Evolutionary conservation across 176 grass and related monocot genomes (phyloP).

Genomic region (Carex kokanica): DNA sequence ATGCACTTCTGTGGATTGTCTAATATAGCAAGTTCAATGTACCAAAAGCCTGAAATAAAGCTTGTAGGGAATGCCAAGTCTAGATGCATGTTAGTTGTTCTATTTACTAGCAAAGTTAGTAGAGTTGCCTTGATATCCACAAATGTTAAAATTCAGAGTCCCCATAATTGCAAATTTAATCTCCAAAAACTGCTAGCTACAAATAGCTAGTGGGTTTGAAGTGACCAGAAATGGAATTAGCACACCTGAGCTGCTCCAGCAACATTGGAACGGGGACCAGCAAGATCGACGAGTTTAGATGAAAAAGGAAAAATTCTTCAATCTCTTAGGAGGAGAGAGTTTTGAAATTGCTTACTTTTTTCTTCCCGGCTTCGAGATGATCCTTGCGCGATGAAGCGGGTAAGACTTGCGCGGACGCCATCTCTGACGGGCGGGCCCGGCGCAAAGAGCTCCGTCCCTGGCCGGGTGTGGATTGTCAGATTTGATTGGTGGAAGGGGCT

Average conservation of each 20-base stretch:
- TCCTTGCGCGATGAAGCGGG: constrained; percentile 57
- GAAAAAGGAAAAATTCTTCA: neutral
- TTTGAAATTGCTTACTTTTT: constrained; percentile 48
- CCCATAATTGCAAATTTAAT: neutral
- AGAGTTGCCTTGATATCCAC: neutral
- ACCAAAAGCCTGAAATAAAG: neutral
- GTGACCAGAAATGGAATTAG: neutral
- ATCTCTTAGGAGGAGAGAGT: neutral
- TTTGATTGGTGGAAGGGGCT: neutral
- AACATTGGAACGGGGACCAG: neutral
- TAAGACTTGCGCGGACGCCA: constrained; percentile 74
- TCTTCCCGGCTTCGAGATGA: constrained; percentile 93
- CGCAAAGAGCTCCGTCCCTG: constrained; percentile 25
- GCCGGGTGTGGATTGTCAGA: neutral
- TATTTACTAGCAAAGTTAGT: neutral
- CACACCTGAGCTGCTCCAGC: neutral
- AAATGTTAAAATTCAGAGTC: neutral
- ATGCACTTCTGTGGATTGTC: neutral
- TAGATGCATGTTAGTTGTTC: neutral
- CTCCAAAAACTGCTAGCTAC: neutral
- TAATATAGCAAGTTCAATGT: neutral
- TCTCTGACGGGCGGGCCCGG: constrained; percentile 28
- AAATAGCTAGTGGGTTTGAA: neutral
- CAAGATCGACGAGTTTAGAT: neutral
- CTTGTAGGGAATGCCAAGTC: neutral